Evolutionary conservation across 208 protist species (phyloP), one percentile per base, ranked within the genome.

Genomic region (Leishmania gerbilli): DNA sequence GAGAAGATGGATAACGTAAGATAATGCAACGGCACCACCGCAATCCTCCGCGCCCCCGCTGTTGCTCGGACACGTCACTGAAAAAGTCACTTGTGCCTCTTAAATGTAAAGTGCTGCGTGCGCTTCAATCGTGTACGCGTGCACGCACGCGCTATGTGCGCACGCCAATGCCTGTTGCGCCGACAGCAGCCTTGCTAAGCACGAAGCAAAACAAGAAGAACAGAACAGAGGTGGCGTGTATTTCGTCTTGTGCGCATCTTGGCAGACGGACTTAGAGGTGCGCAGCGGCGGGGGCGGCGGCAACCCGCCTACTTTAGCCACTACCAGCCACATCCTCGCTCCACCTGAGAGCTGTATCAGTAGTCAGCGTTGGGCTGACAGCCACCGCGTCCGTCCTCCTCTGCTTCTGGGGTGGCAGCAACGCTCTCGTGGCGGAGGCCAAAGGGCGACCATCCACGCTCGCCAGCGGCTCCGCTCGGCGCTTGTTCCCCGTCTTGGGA

Each of bases 241-340:
- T 17, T 40, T 68, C 0, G 31, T 68, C 9, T 6, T 37, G 27
- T 40, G 31, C 13, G 62, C 15, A 40, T 34, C 31, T 64, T 15
- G 31, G 27, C 27, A 64, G 58, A 64, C 58, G 15, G 65, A 45
- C n/a, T 8, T 15, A 71, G 65, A 71, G 31, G 65, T 8, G 40
- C 40, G 51, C 3, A 21, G 51, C 2, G 51, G 51, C 13, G 51
- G 40, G 24, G 27, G 40, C 68, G 34, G 40, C 68, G 21, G 42
- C 7, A 74, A 7, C 68, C 1, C 47, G 64, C 8, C 24, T 60
- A 76, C 51, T 42, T 60, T 17, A 58, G 55, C 37, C 74, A 64
- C 56, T 45, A 8, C 60, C 76, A 69, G 24, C 53, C 6, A 82
- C 24, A 68, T 86, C 82, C 53, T 79, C 82, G 53, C 82, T 77